A percentile compares a stretch with the other conserved stretches of the same genome.
Conservation (phyloP, 23 red algal genomes). For the Cyanidium caldarium region DNA sequence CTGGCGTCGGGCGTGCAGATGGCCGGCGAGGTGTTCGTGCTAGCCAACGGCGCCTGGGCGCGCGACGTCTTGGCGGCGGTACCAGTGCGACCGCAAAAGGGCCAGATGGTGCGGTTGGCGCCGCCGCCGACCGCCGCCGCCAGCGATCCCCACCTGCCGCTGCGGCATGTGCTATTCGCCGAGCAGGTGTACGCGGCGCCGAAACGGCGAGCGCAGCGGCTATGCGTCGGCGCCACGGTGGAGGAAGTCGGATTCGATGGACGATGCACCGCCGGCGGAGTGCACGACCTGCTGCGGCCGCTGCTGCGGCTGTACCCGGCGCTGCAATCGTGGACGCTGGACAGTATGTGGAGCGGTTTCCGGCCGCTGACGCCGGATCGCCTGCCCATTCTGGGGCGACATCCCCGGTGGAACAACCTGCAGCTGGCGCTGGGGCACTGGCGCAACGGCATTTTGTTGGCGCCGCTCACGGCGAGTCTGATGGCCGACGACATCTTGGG, state of each 20-base stretch:
- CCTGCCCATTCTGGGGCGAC: slow-evolving; percentile 56
- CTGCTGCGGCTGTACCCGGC: slow-evolving; percentile 35
- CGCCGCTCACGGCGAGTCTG: slow-evolving; percentile 51
- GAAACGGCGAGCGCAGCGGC: slow-evolving; percentile 15
- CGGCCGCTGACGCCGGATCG: slow-evolving; percentile 70
- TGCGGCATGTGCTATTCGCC: slow-evolving; percentile 42
- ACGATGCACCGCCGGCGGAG: slow-evolving; percentile 31
- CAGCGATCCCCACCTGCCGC: not conserved
- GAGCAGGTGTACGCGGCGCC: slow-evolving; percentile 55
- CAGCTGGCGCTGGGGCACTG: slow-evolving; percentile 44
- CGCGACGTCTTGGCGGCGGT: slow-evolving; percentile 32
- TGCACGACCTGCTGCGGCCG: slow-evolving; percentile 23
- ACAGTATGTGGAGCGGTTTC: slow-evolving; percentile 50
- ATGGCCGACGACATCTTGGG: slow-evolving; percentile 20
- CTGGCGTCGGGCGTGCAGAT: slow-evolving; percentile 14
- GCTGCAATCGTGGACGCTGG: slow-evolving; percentile 33
- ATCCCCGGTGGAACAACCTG: slow-evolving; percentile 32
- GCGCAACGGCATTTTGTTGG: slow-evolving; percentile 87
- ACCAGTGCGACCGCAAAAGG: slow-evolving; percentile 77
- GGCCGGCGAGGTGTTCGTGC: slow-evolving; percentile 26
- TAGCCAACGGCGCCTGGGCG: slow-evolving; percentile 64
- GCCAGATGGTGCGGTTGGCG: slow-evolving; percentile 66
- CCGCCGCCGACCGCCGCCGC: not conserved
- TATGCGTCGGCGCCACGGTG: slow-evolving; percentile 76
- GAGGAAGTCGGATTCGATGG: slow-evolving; percentile 42